phyloP scores from a whole-genome alignment of 2,329 filamentous ascomycete species.

The Ophiobolus disseminans region DNA sequence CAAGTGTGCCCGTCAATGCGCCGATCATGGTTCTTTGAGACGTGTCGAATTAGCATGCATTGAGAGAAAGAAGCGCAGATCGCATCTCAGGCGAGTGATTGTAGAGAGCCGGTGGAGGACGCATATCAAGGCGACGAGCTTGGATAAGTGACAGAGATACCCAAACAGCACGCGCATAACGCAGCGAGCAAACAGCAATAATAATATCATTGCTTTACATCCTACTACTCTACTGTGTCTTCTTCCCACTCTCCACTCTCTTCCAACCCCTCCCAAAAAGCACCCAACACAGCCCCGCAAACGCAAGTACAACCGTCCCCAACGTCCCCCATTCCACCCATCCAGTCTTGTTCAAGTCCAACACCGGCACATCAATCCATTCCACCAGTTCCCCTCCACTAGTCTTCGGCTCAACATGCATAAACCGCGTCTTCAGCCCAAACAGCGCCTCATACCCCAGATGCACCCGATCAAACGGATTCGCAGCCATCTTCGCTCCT shows the following conservation, averaged over 20 bases:
- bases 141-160: slow-evolving; percentile 6
- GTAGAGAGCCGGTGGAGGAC: background rate
- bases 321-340: slow-evolving; percentile 55
- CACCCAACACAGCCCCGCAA: slow-evolving; percentile 54
- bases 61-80: too few species aligned
- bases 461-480: slow-evolving; percentile 84
- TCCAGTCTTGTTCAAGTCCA: slow-evolving; percentile 44
- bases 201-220: background rate
- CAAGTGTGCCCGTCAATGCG: slow-evolving; percentile 29
- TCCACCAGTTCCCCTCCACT: slow-evolving; percentile 30
- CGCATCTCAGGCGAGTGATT: background rate
- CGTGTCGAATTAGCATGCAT: background rate
- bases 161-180: slow-evolving; percentile 2
- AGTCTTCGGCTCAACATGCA: slow-evolving; percentile 63
- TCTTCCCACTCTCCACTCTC: slow-evolving; percentile 21
- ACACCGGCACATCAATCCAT: slow-evolving; percentile 51
- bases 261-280: slow-evolving; percentile 34
- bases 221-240: slow-evolving; percentile 26
- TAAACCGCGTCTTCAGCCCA: slow-evolving; percentile 78
- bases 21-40: slow-evolving; percentile 23
- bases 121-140: background rate
- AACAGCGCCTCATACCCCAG: slow-evolving; percentile 89
- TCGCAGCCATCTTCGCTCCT: slow-evolving; percentile 72
- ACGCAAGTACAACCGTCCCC: slow-evolving; percentile 52
- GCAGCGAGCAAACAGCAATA: slow-evolving; percentile 1